Conservation (phyloP, 192 early-diverging fungal species). For the Backusella liffmaniae region DNA sequence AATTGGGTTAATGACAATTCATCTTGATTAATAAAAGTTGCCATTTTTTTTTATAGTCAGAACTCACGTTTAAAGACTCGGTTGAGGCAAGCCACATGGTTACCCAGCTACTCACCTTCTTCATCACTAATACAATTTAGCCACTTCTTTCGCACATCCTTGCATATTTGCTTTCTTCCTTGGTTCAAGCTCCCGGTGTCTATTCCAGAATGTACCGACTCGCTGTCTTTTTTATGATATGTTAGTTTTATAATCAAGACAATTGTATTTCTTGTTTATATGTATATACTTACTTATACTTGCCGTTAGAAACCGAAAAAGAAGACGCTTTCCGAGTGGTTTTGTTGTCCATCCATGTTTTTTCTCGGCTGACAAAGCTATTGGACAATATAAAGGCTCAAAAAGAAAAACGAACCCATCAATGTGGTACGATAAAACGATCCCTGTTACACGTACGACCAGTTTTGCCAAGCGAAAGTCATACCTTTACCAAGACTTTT, state of each 20-base stretch:
- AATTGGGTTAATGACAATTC: background rate
- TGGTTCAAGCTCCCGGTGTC: too few relatives aligned
- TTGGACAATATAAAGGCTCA: background rate
- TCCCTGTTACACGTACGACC: background rate
- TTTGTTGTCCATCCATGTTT: background rate
- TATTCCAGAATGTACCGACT: too few relatives aligned
- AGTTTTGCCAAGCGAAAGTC: background rate
- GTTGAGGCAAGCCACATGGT: background rate
- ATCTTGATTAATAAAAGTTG: too few relatives aligned
- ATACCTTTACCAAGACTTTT: background rate
- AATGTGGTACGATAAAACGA: background rate
- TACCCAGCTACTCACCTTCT: background rate
- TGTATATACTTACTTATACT: too few relatives aligned
- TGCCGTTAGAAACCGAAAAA: too few relatives aligned
- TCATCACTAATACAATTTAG: background rate
- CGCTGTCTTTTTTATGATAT: too few relatives aligned
- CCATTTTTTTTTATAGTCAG: too few relatives aligned
- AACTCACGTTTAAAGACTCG: background rate
- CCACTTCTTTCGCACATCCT: background rate
- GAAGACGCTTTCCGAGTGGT: too few relatives aligned
- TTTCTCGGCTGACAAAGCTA: background rate
- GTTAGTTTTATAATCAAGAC: too few relatives aligned
- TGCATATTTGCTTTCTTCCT: too few relatives aligned
- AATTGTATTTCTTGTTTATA: too few relatives aligned
- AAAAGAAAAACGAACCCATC: background rate